These are phyloP conservation scores for Candida gigantensis DNA, from an alignment of 1,139 yeast genomes.

Conservation along the genomic window DNA sequence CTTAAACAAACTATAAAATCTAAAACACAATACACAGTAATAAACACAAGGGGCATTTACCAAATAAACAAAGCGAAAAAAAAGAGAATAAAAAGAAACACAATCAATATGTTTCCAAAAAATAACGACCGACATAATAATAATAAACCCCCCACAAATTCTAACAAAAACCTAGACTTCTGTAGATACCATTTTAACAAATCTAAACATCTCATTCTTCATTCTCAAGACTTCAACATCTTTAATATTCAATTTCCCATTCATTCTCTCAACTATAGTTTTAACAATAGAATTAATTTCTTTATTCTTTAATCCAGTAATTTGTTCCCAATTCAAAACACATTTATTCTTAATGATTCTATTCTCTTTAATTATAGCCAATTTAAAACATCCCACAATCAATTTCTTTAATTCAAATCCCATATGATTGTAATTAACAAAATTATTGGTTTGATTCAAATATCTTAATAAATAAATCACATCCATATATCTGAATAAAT, in stretches of 20 bases:
- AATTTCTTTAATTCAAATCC: conserved; percentile 47
- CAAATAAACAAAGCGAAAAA: neutral
- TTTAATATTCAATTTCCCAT: conserved; percentile 45
- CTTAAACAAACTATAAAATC: too few relatives aligned
- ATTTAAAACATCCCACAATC: conserved; percentile 47
- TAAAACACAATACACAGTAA: too few relatives aligned
- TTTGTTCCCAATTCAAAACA: conserved; percentile 32
- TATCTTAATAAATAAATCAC: conserved; percentile 48
- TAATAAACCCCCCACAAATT: neutral
- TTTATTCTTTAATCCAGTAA: conserved; percentile 41
- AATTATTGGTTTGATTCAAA: conserved; percentile 50
- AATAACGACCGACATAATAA: neutral
- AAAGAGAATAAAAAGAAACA: neutral
- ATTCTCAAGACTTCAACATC: conserved; percentile 39
- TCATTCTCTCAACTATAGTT: conserved; percentile 42
- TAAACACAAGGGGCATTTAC: too few relatives aligned
- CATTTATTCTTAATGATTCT: conserved; percentile 14
- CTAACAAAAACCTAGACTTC: conserved; percentile 21
- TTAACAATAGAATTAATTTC: conserved; percentile 41
- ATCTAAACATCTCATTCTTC: conserved; percentile 44
- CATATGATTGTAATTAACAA: conserved; percentile 46
- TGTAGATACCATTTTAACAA: conserved; percentile 45
- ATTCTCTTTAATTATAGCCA: conserved; percentile 38
- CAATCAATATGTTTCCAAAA: conserved; percentile 6
- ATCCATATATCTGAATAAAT: conserved; percentile 51